Base-by-base conservation (phyloP, 495 filamentous ascomycete species). In the Letharia lupina region DNA sequence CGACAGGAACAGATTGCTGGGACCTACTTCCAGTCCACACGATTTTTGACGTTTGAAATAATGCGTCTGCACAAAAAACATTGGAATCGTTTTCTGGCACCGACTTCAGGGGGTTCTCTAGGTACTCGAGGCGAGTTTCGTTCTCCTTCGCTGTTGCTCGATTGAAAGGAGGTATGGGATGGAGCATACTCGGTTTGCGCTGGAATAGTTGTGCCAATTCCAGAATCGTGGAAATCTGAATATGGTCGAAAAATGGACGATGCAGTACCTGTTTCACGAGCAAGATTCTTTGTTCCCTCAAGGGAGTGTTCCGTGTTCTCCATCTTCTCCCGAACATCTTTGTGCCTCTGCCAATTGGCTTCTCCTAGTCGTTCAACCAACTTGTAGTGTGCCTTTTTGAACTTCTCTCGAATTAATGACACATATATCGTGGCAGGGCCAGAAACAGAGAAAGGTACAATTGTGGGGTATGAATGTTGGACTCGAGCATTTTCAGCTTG, bases 291-390 rank as follows among this genome's bases (percentile, higher is more conserved):
- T 28, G 23, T 28, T 28, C 23, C 23, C 23, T 28, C 23, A 28
- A 28, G 23, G 23, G 23, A 28, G 23, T 28, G 23, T 28, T 28
- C 23, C 23, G 23, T 28, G 23, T 18, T 20, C 12, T 63, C 60
- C 20, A 63, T 62, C 18, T 15, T 13, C 13, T 57, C 47, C 5
- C 50, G 47, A 4, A 67, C 50, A 18, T 23, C 33, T 18, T 58
- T 18, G 44, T 66, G 67, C 23, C 67, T 56, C 57, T 69, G 63
- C 69, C 69, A 69, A 56, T 71, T 71, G 12, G 70, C 68, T 60
- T 71, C 63, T 39, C 68, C 70, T 41, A 71, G 58, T 6, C 70
- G 64, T n/a, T 71, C 65, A 2, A 60, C 62, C 16, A 71, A 35
- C 12, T 47, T 10, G 10, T 15, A 23, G 15, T 45, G 18, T 7